phyloP scores from a whole-genome alignment of 352 stramenopile species.

The Phytophthora constricta region DNA sequence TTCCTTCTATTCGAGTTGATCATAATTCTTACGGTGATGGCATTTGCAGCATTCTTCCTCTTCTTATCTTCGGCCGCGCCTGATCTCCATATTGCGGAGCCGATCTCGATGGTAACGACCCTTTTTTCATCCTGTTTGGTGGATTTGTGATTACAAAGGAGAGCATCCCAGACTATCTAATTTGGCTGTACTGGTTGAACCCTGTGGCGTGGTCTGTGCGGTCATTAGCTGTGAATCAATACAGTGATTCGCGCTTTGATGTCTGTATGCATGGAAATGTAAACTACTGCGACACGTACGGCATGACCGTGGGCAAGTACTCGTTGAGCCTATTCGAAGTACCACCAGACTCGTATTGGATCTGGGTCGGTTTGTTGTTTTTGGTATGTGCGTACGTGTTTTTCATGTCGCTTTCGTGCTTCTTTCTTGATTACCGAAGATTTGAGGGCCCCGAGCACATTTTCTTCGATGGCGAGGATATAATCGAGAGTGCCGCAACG shows the following conservation, averaged over 20 bases:
- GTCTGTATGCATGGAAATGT: conserved; percentile 29
- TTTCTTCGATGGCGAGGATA: conserved; percentile 18
- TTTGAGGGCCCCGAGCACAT: conserved; percentile 36
- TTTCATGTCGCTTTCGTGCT: conserved; percentile 39
- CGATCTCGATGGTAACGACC: conserved; percentile 40
- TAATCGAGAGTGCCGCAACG: background rate
- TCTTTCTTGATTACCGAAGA: conserved; percentile 37
- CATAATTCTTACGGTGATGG: conserved; percentile 43
- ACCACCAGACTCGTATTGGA: conserved; percentile 33
- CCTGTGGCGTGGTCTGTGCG: conserved; percentile 51
- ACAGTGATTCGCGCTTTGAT: conserved; percentile 29
- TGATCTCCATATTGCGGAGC: conserved; percentile 40
- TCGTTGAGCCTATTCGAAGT: conserved; percentile 37
- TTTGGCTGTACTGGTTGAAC: conserved; percentile 50
- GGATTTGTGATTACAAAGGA: conserved; percentile 42
- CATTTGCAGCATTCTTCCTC: conserved; percentile 50
- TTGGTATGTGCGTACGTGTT: conserved; percentile 35
- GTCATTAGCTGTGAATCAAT: conserved; percentile 38
- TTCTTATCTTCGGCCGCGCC: conserved; percentile 39
- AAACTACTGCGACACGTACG: conserved; percentile 33
- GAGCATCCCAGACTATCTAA: conserved; percentile 42
- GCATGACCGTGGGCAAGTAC: conserved; percentile 43
- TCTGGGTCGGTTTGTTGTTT: conserved; percentile 33
- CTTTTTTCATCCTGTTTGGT: conserved; percentile 52
- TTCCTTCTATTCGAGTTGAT: conserved; percentile 49